These are phyloP conservation scores for Takakia lepidozioides DNA, from an alignment of 225 moss, liverwort and hornwort genomes.

Conservation along the genomic window DNA sequence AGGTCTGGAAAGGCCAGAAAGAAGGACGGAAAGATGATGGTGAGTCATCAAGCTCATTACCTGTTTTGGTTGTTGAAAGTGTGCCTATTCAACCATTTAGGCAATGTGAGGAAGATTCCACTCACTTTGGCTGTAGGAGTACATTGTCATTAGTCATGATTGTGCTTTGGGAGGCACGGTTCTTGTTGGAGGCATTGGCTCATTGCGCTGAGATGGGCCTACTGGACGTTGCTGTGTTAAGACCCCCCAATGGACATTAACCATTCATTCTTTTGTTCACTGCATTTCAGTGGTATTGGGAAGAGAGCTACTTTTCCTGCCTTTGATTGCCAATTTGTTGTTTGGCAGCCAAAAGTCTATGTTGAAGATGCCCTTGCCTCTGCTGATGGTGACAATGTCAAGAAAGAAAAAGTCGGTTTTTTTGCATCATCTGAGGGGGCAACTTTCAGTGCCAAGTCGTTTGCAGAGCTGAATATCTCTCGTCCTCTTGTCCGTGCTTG, in stretches of 20 bases:
- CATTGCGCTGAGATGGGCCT: no score
- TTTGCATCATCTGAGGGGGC: conserved; percentile 85
- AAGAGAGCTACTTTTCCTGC: no score
- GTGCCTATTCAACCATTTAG: no score
- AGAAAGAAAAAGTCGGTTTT: conserved; percentile 32
- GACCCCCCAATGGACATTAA: no score
- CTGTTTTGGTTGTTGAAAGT: background rate
- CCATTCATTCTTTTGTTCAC: no score
- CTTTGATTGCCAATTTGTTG: conserved; percentile 6
- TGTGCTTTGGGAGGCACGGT: no score
- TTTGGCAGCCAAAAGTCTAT: conserved; percentile 31
- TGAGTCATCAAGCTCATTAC: background rate
- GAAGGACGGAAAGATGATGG: background rate
- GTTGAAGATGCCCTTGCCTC: conserved; percentile 25
- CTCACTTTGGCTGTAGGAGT: no score
- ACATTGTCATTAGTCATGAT: no score
- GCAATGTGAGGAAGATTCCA: no score
- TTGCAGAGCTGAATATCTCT: conserved; percentile 84
- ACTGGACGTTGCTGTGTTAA: no score
- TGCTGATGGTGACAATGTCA: conserved; percentile 14
- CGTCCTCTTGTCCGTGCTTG: conserved; percentile 89
- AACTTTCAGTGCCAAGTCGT: conserved; percentile 81
- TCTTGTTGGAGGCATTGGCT: no score
- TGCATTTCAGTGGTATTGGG: background rate
- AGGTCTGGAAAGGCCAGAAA: background rate